A percentile compares a stretch with the other conserved stretches of the same genome.
Evolutionary conservation across 352 stramenopile genomes (phyloP).

Genomic region (Phytophthora fragariaefolia): DNA sequence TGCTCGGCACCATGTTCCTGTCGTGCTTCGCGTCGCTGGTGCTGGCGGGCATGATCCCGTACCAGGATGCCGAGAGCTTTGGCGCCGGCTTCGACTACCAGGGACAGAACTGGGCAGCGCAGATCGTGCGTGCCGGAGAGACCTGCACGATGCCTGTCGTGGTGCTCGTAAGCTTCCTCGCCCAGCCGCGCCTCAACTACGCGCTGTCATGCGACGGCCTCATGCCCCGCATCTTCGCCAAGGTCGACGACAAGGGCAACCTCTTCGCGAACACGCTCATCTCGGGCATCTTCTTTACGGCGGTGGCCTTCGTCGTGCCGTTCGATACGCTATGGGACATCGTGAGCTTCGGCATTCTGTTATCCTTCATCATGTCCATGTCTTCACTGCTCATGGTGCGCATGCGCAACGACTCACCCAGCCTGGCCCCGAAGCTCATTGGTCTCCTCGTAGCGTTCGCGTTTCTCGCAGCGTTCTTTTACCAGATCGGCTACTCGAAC

Average conservation of each 20-base stretch:
- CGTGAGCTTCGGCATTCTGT: conserved; percentile 88
- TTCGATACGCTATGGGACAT: conserved; percentile 89
- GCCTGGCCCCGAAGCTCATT: conserved; percentile 51
- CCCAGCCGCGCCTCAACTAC: conserved; percentile 94
- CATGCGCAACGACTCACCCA: conserved; percentile 60
- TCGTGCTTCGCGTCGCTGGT: conserved; percentile 81
- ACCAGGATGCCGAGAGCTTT: conserved; percentile 46
- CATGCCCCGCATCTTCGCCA: conserved; percentile 91
- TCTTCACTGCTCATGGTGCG: conserved; percentile 75
- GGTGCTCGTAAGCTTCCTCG: conserved; percentile 93
- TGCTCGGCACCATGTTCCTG: conserved; percentile 79
- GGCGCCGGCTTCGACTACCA: conserved; percentile 51
- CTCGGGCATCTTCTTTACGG: conserved; percentile 66
- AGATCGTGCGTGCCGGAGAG: conserved; percentile 36
- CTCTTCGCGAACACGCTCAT: conserved; percentile 82
- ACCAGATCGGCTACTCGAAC: conserved; percentile 66
- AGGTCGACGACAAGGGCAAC: conserved; percentile 82
- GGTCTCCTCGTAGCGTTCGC: conserved; percentile 42
- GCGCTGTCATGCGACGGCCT: conserved; percentile 94
- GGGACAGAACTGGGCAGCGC: conserved; percentile 57
- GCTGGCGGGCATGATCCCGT: conserved; percentile 83
- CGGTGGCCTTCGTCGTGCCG: conserved; percentile 74
- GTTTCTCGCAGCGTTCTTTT: conserved; percentile 63
- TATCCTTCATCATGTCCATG: conserved; percentile 90
- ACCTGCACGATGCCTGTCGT: conserved; percentile 81